Evolutionary conservation across 1,139 yeast genomes (phyloP), one percentile per base, ranked within the genome.

Genomic region (Lodderomyces beijingensis): DNA sequence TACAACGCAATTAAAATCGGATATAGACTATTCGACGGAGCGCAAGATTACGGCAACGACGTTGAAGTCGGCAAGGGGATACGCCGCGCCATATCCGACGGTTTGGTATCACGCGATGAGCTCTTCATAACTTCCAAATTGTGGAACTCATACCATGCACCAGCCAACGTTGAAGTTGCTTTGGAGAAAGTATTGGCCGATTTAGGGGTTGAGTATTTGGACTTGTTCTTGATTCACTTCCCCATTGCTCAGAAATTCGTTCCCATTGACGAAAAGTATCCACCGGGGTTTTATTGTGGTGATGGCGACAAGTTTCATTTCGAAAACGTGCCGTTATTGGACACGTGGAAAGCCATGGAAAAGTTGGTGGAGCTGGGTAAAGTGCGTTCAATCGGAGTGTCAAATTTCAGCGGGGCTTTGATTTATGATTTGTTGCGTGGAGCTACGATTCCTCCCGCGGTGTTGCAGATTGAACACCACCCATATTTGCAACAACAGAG

Each of bases 391-490:
- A 77, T 87, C 50, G 96, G 96, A 55, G 62, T 87, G 38, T 87
- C 96, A 45, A 88, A 88, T 70, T 86, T 81, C 66, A 67, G 70
- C 40, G 93, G 55, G 43, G 82, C 78, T 14, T 64, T 84, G 51
- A 60, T 88, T 46, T 77, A 74, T 49, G 96, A 88, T 52, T 67
- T 87, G 49, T 63, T 84, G 41, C 75, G 87, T 54, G 77, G 78
- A 40, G 81, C 84, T 43, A 74, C 66, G 47, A 77, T 86, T 53
- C 74, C 67, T 48, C 96, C 96, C 32, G 84, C 83, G 34, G 87
- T 76, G 35, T 71, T 84, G 49, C 96, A 88, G 62, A 83, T 88
- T 53, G 96, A 88, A 66, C 91, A 84, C 62, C 96, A 87, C 59
- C 95, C 96, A 45, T 87, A 85, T 68, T 70, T 87, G 57, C 85